Base-by-base conservation (phyloP, 2,329 filamentous ascomycete species). In the Ilyonectria destructans region DNA sequence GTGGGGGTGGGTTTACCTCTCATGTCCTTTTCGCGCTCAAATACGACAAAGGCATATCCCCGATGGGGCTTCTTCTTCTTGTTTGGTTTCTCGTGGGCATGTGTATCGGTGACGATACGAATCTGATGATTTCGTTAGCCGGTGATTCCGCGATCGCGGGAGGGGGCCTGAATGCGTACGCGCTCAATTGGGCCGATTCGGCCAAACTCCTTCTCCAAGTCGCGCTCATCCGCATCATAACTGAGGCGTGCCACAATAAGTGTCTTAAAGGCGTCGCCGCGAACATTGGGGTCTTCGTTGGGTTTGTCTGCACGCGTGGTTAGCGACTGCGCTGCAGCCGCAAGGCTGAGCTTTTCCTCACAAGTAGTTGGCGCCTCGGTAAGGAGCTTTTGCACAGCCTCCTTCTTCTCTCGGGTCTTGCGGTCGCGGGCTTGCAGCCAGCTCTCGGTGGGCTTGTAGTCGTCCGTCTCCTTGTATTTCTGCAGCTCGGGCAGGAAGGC, bases 1-100 rank as follows among this genome's bases (percentile, higher is more conserved):
- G 52, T 67, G 56, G 54, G 71, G 84, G 81, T 80, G 79, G 80
- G 82, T 83, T 90, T 97, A 98, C 95, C 95, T 94, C 97, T 97
- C 95, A 98, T 98, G 81, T 98, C 96, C 83, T 96, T 95, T 84
- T 98, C 96, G 81, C 94, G 92, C 83, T 98, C 96, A 80, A 96
- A 99, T 62, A 98, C 94, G 75, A 99, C 92, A 80, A 99, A 99
- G 69, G 94, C 96, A 82, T 99, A 99, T 69, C 96, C 96, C 77
- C 92, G 89, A 78, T 97, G 93, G 58, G 91, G 85, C 84, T 95
- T 95, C 79, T 92, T 92, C 79, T 93, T 91, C 83, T 95, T 94
- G 77, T 92, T 93, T 64, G 87, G 89, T 81, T 88, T 92, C 78
- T 89, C 89, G 74, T 88, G 83, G 69, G 90, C 88, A 75, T 93